Evolutionary conservation across 352 stramenopile species (phyloP).

Genomic region (Phytopythium mirpurense): DNA sequence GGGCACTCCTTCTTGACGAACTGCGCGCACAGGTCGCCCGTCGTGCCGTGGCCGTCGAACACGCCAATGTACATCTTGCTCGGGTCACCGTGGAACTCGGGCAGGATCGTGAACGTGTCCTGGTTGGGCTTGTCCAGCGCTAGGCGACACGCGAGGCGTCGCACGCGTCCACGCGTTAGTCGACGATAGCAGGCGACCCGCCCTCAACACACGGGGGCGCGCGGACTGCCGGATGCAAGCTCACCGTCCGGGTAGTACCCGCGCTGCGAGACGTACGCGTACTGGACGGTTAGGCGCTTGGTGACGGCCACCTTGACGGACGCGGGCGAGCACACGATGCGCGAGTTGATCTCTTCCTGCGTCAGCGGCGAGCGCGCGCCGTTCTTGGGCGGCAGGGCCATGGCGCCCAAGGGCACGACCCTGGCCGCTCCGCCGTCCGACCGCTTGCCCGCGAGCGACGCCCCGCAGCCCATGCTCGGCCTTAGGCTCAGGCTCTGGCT

Average conservation of each 20-base stretch:
- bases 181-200: too few species aligned
- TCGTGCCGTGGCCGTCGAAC: slow-evolving; percentile 85
- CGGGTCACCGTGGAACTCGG: slow-evolving; percentile 70
- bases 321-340: slow-evolving; percentile 79
- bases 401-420: slow-evolving; percentile 21
- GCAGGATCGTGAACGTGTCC: slow-evolving; percentile 89
- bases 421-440: slow-evolving; percentile 39
- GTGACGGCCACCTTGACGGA: slow-evolving; percentile 56
- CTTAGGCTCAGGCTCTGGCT: neutral
- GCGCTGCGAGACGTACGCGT: slow-evolving; percentile 91
- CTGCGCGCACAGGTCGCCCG: slow-evolving; percentile 72
- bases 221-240: too few species aligned
- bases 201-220: too few species aligned
- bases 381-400: slow-evolving; percentile 20
- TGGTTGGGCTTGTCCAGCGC: slow-evolving; percentile 96
- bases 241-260: slow-evolving; percentile 92
- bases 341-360: slow-evolving; percentile 81
- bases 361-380: slow-evolving; percentile 58
- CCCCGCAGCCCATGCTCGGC: slow-evolving; percentile 55
- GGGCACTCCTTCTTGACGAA: slow-evolving; percentile 86
- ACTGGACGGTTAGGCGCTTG: slow-evolving; percentile 67
- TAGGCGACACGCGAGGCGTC: slow-evolving; percentile 9
- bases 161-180: too few species aligned
- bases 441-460: slow-evolving; percentile 41
- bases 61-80: slow-evolving; percentile 85